These are phyloP conservation scores for Cymbopogon citratus DNA, from an alignment of 176 grass and related monocot genomes.

Conservation along the genomic window DNA sequence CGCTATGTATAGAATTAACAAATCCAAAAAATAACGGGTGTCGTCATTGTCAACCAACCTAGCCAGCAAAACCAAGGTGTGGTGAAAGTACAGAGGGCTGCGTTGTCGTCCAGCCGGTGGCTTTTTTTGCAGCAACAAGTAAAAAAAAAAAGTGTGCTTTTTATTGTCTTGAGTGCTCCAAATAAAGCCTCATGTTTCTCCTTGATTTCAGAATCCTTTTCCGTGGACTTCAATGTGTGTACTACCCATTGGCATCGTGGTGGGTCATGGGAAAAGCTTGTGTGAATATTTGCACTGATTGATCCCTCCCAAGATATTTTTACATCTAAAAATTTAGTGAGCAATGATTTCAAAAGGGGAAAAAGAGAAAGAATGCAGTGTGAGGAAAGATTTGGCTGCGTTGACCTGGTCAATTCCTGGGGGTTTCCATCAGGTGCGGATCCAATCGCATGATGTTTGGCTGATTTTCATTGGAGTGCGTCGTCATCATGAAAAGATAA, in stretches of 20 bases:
- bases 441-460: conserved; percentile 3
- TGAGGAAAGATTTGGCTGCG: neutral
- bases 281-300: neutral
- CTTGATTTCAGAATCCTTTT: conserved; percentile 20
- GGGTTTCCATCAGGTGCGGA: neutral
- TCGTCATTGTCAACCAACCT: too few species aligned
- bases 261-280: neutral
- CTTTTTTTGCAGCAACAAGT: neutral
- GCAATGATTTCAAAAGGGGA: neutral
- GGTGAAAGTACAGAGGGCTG: conserved; percentile 11
- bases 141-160: neutral
- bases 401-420: neutral
- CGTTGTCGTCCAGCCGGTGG: neutral
- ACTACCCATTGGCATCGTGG: conserved; percentile 1
- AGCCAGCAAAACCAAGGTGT: neutral
- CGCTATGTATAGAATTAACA: neutral
- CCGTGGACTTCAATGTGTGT: neutral
- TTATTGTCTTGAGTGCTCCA: neutral
- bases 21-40: neutral
- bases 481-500: neutral
- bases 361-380: neutral
- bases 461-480: conserved; percentile 1
- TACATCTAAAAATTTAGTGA: neutral
- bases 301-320: neutral
- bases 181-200: conserved; percentile 28